Evolutionary conservation across 2,329 filamentous ascomycete species (phyloP).

Genomic region (Penicillium sp.): DNA sequence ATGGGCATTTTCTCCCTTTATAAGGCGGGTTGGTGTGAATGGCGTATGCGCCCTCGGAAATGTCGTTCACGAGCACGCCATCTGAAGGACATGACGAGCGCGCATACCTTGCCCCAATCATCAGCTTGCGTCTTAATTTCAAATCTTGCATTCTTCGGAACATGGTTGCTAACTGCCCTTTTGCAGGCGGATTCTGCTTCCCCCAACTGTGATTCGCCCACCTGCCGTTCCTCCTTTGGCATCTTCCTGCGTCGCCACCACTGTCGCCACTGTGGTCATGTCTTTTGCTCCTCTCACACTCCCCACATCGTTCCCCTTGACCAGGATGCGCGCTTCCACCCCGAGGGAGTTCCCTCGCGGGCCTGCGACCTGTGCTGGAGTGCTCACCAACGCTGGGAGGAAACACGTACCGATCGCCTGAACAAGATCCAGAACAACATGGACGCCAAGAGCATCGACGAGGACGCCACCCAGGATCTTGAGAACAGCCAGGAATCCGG

Average conservation of each 20-base stretch:
- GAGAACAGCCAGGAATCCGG: slow-evolving; percentile 23
- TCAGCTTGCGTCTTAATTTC: neutral
- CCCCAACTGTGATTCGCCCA: slow-evolving; percentile 56
- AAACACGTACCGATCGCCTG: slow-evolving; percentile 47
- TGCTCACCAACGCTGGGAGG: slow-evolving; percentile 60
- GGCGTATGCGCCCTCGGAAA: slow-evolving; percentile 19
- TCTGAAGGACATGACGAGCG: slow-evolving; percentile 28
- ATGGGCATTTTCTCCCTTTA: slow-evolving; percentile 9
- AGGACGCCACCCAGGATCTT: slow-evolving; percentile 21
- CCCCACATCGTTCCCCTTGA: slow-evolving; percentile 60
- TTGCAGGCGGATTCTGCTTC: slow-evolving; percentile 60
- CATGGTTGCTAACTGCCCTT: slow-evolving; percentile 14
- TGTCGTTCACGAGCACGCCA: slow-evolving; percentile 26
- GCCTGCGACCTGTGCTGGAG: slow-evolving; percentile 63
- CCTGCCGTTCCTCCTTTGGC: slow-evolving; percentile 60
- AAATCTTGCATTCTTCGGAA: neutral
- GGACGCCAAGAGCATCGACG: slow-evolving; percentile 25
- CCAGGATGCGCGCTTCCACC: slow-evolving; percentile 64
- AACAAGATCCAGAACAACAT: slow-evolving; percentile 51
- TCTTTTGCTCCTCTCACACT: slow-evolving; percentile 64
- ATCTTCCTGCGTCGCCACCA: slow-evolving; percentile 65
- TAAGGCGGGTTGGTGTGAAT: slow-evolving; percentile 4
- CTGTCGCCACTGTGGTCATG: slow-evolving; percentile 65
- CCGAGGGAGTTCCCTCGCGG: slow-evolving; percentile 55
- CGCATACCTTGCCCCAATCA: neutral